A percentile compares a stretch with the other conserved stretches of the same genome.
phyloP scores from a whole-genome alignment of 1,284 basidiomycete genomes.

The Melampsora allii-populina region DNA sequence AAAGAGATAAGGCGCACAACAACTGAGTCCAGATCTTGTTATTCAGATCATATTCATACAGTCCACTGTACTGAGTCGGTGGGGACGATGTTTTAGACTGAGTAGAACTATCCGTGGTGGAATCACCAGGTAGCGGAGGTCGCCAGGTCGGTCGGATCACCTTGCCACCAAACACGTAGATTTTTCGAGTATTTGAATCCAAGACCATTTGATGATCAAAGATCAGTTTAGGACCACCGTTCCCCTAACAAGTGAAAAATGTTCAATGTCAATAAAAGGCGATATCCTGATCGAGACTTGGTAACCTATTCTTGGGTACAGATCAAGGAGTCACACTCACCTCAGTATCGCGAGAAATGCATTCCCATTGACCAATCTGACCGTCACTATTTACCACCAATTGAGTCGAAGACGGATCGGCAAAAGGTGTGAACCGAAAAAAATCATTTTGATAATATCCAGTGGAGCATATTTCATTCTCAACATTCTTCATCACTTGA shows the following conservation, averaged over 20 bases:
- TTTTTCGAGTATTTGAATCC: constrained; percentile 65
- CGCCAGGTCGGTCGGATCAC: constrained; percentile 65
- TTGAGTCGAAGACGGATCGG: constrained; percentile 3
- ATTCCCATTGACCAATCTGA: constrained; percentile 23
- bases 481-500: constrained; percentile 4
- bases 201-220: constrained; percentile 79
- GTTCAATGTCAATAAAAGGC: constrained; percentile 37
- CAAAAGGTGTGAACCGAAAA: constrained; percentile 21
- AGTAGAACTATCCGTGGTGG: constrained; percentile 62
- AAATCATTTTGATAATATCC: constrained; percentile 19
- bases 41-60: constrained; percentile 30
- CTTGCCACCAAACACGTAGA: constrained; percentile 75
- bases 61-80: constrained; percentile 20
- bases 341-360: constrained; percentile 27
- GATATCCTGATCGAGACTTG: constrained; percentile 51
- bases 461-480: not conserved
- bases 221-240: constrained; percentile 68
- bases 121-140: constrained; percentile 60
- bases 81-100: constrained; percentile 59
- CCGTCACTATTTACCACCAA: constrained; percentile 14
- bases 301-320: constrained; percentile 51
- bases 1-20: constrained; percentile 9
- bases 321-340: constrained; percentile 60
- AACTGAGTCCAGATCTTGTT: constrained; percentile 47
- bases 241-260: constrained; percentile 43